Base-by-base conservation (phyloP, 345 rosid genomes). In the Rhizophora apiculata region DNA sequence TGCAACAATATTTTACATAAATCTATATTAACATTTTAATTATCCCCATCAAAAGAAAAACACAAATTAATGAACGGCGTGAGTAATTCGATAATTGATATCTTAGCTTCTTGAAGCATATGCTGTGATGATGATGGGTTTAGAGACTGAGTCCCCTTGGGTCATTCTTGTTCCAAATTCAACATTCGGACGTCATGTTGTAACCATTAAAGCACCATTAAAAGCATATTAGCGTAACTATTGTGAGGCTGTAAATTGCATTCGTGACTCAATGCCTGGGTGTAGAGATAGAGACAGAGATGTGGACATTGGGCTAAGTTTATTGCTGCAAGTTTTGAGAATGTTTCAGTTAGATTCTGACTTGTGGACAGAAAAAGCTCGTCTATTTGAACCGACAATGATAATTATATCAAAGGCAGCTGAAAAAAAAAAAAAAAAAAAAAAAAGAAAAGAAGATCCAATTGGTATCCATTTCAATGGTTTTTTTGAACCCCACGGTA, bases 131-230 rank as follows among this genome's bases (percentile, higher is more conserved):
- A 18, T 60, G 63, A 60, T 31, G 43, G 9, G 18, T 18, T 60
- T 6, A 7, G 24, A 21, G 21, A 60, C 43, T 31, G 24, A 60
- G 22, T 60, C 36, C 63, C 30, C 63, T 60, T 30, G 31, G 39
- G 43, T 30, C 63, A 60, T 32, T 60, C 22, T 37, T 18, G 4
- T 43, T 21, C 60, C 24, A 9, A 21, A 21, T 16, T 43, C 46
- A 18, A n/a, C 49, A 19, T 62, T 62, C 16, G 48, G 53, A 27
- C 6, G 69, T 74, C 73, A 15, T 30, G 63, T 21, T 63, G 64
- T 11, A 5, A 1, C 18, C 0, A 20, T 54, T 24, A 19, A 8
- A 59, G 3, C 22, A 11, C 24, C 52, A 39, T 19, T 46, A 37
- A 18, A 2, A 8, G n/a, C 32, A 20, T 13, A 22, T 32, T 22